Base-by-base conservation (phyloP, 805 yeast genomes). In the Ogataea kodamae region DNA sequence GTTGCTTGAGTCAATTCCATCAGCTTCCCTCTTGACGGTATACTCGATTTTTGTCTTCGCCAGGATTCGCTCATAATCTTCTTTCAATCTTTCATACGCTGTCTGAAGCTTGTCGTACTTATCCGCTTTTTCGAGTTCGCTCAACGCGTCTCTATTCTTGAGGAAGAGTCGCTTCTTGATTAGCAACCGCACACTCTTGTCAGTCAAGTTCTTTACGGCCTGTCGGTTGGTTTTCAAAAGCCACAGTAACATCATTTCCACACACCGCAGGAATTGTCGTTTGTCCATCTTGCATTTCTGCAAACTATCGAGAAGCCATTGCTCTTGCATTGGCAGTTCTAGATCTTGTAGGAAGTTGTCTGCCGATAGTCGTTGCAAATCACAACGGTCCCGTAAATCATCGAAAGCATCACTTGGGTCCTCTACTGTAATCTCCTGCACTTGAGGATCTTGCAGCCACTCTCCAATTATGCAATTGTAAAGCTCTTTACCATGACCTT, bases 381-480 rank as follows among this genome's bases (percentile, higher is more conserved):
- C 97, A 43, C 78, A 72, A 19, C 90, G 65, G 54, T 92, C 97
- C 39, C 98, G 70, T 46, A 92, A 64, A 52, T 85, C 94, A 53
- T 92, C 98, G 61, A 92, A 90, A 21, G 77, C 76, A 54, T 88
- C 96, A 52, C 82, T 84, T 3, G 97, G 97, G 55, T 92, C 98
- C 55, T 92, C 97, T 4, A 92, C 87, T 0, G 90, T 86, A 23
- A 92, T 70, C 48, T 89, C 95, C 20, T 63, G 59, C 15, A 88
- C 75, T 2, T 51, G 40, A 0, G 55, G 50, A 43, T 84, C 82
- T 0, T 50, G 44, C 3, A 66, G 46, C 83, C 95, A 87, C 27
- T 55, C 42, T 2, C 68, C 62, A 35, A 73, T 67, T 6, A 92
- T 58, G 0, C 68, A 40, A 8, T 66, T 60, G 55, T 90, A 90